These are phyloP conservation scores for Fragaria iinumae DNA, from an alignment of 306 rosid species.

Conservation along the genomic window DNA sequence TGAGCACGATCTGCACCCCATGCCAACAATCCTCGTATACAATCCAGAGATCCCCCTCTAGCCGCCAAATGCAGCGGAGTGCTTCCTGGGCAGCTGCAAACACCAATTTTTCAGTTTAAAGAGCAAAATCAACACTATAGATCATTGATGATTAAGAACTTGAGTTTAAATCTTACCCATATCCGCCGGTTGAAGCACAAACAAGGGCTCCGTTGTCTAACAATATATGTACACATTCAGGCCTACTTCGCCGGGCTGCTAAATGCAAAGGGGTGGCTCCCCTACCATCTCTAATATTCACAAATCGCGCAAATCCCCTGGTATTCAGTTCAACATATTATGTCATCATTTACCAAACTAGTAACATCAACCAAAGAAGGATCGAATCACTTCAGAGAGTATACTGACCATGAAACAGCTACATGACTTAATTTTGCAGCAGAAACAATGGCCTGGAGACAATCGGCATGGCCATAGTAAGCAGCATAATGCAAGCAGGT, in stretches of 20 bases:
- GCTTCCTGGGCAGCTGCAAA: conserved; percentile 82
- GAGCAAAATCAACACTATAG: conserved; percentile 17
- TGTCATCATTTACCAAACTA: conserved; percentile 19
- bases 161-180: conserved; percentile 48
- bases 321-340: conserved; percentile 9
- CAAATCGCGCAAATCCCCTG: conserved; percentile 94
- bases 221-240: conserved; percentile 75
- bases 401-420: conserved; percentile 82
- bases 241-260: conserved; percentile 82
- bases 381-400: conserved; percentile 3
- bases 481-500: conserved; percentile 96
- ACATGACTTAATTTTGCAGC: conserved; percentile 85
- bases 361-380: not conserved
- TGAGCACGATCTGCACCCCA: conserved; percentile 99
- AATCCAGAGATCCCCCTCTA: conserved; percentile 89
- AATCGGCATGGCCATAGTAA: conserved; percentile 83
- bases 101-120: conserved; percentile 29
- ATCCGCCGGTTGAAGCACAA: conserved; percentile 83
- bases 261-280: conserved; percentile 96
- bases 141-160: not conserved
- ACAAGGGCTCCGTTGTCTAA: conserved; percentile 88
- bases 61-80: conserved; percentile 98
- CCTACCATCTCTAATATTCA: conserved; percentile 84
- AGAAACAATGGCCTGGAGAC: conserved; percentile 74
- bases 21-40: conserved; percentile 78